A percentile compares a stretch with the other conserved stretches of the same genome.
Conservation (phyloP, 2,329 filamentous ascomycete species). For the Fusarium albidum region DNA sequence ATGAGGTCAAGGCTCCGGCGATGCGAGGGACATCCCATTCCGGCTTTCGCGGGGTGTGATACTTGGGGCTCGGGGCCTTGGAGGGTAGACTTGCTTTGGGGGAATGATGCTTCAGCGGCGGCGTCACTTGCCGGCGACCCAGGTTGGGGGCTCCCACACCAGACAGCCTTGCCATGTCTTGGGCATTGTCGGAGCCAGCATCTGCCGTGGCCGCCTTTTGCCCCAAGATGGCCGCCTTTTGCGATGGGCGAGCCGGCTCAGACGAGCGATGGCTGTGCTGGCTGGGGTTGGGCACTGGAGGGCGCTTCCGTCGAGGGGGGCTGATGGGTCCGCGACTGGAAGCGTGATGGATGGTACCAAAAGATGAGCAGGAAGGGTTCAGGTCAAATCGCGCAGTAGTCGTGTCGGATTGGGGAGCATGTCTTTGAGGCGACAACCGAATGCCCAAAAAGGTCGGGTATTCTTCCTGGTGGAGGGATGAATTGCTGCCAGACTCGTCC, state of each 20-base stretch:
- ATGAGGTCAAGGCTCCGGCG: constrained; percentile 49
- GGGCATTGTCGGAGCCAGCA: constrained; percentile 25
- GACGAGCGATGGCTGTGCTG: constrained; percentile 3
- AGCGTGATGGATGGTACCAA: neutral
- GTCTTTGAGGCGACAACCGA: neutral
- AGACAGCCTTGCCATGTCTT: constrained; percentile 36
- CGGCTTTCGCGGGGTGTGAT: constrained; percentile 32
- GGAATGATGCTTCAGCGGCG: constrained; percentile 26
- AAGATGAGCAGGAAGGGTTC: constrained; percentile 15
- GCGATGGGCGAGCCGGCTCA: constrained; percentile 9
- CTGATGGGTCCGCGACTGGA: constrained; percentile 37
- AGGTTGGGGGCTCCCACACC: constrained; percentile 25
- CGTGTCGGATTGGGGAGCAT: constrained; percentile 9
- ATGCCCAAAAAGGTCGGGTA: neutral
- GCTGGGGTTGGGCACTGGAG: constrained; percentile 10
- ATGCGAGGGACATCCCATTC: constrained; percentile 56
- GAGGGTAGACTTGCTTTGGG: constrained; percentile 15
- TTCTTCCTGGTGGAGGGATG: neutral
- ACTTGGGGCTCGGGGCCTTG: constrained; percentile 27
- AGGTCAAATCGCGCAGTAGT: constrained; percentile 21
- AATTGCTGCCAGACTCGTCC: constrained; percentile 22
- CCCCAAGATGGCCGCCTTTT: constrained; percentile 3
- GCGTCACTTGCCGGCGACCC: constrained; percentile 38
- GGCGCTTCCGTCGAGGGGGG: constrained; percentile 41
- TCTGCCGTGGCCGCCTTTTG: constrained; percentile 20